phyloP scores from a whole-genome alignment of 2,329 filamentous ascomycete genomes.

The Pseudopyrenochaeta lycopersici region DNA sequence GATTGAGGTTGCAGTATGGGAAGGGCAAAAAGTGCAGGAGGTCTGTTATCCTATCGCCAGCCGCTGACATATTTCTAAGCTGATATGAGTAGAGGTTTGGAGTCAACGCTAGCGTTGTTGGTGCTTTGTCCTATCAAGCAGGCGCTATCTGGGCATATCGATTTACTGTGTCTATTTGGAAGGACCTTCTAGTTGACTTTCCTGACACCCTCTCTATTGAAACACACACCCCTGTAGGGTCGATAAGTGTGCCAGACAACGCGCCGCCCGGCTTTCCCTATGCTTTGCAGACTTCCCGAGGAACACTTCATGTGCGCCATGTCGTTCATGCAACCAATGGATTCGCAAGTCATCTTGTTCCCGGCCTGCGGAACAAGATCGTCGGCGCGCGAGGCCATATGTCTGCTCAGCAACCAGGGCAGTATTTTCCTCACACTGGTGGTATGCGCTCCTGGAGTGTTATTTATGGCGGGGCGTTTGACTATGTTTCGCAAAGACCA shows the following conservation, averaged over 20 bases:
- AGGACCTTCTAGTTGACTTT: constrained; percentile 5
- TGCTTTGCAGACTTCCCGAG: constrained; percentile 56
- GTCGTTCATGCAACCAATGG: constrained; percentile 69
- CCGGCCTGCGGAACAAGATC: constrained; percentile 51
- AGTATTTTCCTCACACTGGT: constrained; percentile 36
- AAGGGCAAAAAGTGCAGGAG: not conserved
- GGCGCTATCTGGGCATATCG: constrained; percentile 27
- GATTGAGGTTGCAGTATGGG: constrained; percentile 6
- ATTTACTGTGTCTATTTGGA: constrained; percentile 19
- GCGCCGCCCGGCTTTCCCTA: constrained; percentile 46
- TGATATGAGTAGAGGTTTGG: constrained; percentile 12
- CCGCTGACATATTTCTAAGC: too few relatives aligned
- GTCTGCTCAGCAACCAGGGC: constrained; percentile 59
- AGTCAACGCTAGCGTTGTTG: constrained; percentile 18
- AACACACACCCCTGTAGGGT: constrained; percentile 10
- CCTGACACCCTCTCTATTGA: constrained; percentile 10
- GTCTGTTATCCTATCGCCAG: not conserved
- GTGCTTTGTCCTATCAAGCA: constrained; percentile 43
- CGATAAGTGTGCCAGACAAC: constrained; percentile 27
- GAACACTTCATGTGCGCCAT: constrained; percentile 57
- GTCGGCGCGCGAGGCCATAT: constrained; percentile 50
- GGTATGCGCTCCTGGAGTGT: constrained; percentile 61
- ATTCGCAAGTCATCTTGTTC: constrained; percentile 62
- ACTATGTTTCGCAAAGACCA: constrained; percentile 15
- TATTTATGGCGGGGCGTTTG: constrained; percentile 10